phyloP scores from a whole-genome alignment of 176 grass and related monocot species.

The Oryza rufipogon region DNA sequence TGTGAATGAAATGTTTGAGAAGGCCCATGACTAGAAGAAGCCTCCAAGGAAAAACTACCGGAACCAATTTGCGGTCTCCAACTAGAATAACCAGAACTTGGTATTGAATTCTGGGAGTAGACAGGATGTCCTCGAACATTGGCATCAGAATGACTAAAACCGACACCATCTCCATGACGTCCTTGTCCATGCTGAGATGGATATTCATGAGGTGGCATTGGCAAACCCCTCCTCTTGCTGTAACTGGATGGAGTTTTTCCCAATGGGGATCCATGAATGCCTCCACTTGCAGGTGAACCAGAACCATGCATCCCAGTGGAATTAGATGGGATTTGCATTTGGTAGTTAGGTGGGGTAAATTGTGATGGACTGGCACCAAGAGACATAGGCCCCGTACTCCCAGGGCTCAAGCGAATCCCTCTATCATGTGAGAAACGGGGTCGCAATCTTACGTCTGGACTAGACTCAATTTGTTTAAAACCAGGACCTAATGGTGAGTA shows the following conservation, averaged over 20 bases:
- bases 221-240: slow-evolving; percentile 66
- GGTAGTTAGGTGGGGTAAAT: slow-evolving; percentile 81
- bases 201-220: slow-evolving; percentile 69
- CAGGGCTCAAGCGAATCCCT: slow-evolving; percentile 78
- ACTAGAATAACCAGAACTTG: slow-evolving; percentile 66
- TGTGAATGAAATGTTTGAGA: slow-evolving; percentile 44
- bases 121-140: slow-evolving; percentile 46
- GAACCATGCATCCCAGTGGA: slow-evolving; percentile 67
- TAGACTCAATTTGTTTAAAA: slow-evolving; percentile 75
- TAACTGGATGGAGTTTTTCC: slow-evolving; percentile 67
- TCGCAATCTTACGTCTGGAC: slow-evolving; percentile 72
- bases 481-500: slow-evolving; percentile 78
- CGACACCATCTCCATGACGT: slow-evolving; percentile 59
- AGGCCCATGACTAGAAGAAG: slow-evolving; percentile 53
- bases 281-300: slow-evolving; percentile 72
- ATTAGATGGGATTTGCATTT: slow-evolving; percentile 67
- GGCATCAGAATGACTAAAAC: slow-evolving; percentile 62
- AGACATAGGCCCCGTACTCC: slow-evolving; percentile 71
- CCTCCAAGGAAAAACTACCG: slow-evolving; percentile 42
- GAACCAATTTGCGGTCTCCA: slow-evolving; percentile 70
- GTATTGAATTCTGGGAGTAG: slow-evolving; percentile 59
- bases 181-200: slow-evolving; percentile 61
- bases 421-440: slow-evolving; percentile 71
- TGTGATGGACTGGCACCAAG: slow-evolving; percentile 92
- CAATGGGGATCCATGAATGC: slow-evolving; percentile 67